Evolutionary conservation across 768 basidiomycete species (phyloP).

Genomic region (Termitomyces sp.): DNA sequence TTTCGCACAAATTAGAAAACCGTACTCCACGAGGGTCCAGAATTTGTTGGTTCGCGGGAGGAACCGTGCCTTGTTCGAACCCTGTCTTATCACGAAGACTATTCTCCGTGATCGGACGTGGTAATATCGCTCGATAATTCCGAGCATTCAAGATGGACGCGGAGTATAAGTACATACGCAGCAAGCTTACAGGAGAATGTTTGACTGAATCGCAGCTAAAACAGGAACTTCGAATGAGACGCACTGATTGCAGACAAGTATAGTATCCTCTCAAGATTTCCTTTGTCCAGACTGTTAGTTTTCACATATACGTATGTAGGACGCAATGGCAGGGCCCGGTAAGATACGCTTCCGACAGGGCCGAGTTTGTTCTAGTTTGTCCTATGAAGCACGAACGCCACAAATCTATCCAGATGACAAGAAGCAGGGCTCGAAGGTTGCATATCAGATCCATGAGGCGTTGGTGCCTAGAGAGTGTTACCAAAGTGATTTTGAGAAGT

Average conservation of each 20-base stretch:
- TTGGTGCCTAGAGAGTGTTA: neutral
- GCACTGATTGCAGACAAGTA: neutral
- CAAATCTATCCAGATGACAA: neutral
- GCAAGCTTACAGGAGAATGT: neutral
- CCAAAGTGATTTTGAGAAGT: conserved; percentile 1
- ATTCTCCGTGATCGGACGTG: neutral
- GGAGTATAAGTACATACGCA: neutral
- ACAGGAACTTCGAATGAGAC: neutral
- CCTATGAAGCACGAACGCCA: conserved; percentile 7
- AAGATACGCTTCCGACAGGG: neutral
- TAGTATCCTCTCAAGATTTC: neutral
- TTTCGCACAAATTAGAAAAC: neutral
- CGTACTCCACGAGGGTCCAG: neutral
- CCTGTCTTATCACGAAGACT: neutral
- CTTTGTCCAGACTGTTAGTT: neutral
- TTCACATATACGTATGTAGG: neutral
- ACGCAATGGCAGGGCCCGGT: neutral
- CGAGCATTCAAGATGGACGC: neutral
- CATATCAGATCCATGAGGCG: conserved; percentile 9
- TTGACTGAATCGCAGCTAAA: neutral
- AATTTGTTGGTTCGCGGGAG: neutral
- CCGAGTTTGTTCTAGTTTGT: neutral
- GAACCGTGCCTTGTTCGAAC: neutral
- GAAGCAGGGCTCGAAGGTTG: neutral
- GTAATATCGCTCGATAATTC: neutral